Conservation (phyloP, 495 filamentous ascomycete genomes). For the Lophiotrema nucula region DNA sequence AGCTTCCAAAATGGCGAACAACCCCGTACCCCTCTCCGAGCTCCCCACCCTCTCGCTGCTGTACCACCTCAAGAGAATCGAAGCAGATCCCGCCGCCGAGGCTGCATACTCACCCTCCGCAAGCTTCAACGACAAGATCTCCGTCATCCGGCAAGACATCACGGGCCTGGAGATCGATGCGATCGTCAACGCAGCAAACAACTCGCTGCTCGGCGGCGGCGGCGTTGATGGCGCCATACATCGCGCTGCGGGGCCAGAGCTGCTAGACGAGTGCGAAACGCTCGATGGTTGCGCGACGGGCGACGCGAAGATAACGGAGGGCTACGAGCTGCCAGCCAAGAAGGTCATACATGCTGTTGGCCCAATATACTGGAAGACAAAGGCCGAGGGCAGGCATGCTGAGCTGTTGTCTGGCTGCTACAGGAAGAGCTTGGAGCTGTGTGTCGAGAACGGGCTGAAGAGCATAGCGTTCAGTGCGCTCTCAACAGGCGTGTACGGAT, state of each 20-base stretch:
- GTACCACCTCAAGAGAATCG: constrained; percentile 50
- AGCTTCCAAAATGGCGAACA: constrained; percentile 30
- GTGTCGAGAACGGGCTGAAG: constrained; percentile 60
- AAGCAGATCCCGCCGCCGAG: constrained; percentile 20
- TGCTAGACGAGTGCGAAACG: constrained; percentile 67
- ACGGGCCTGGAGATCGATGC: constrained; percentile 74
- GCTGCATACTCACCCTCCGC: constrained; percentile 19
- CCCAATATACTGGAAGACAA: constrained; percentile 63
- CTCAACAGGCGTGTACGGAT: constrained; percentile 88
- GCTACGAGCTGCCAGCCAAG: constrained; percentile 70
- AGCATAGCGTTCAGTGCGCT: constrained; percentile 80
- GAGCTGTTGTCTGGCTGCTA: constrained; percentile 68
- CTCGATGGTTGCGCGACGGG: constrained; percentile 76
- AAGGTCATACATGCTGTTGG: constrained; percentile 90
- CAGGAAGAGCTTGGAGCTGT: constrained; percentile 66
- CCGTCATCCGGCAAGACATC: constrained; percentile 74
- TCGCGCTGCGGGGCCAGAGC: constrained; percentile 66
- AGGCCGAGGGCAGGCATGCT: constrained; percentile 46
- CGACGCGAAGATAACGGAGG: constrained; percentile 77
- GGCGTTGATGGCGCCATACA: constrained; percentile 79
- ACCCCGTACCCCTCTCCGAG: constrained; percentile 44
- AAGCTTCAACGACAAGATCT: constrained; percentile 68
- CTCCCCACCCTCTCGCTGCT: constrained; percentile 67
- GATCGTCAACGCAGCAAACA: constrained; percentile 93
- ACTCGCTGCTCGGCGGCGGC: constrained; percentile 73